phyloP scores from a whole-genome alignment of 257 asterid species.

The Solanum sejunctum region DNA sequence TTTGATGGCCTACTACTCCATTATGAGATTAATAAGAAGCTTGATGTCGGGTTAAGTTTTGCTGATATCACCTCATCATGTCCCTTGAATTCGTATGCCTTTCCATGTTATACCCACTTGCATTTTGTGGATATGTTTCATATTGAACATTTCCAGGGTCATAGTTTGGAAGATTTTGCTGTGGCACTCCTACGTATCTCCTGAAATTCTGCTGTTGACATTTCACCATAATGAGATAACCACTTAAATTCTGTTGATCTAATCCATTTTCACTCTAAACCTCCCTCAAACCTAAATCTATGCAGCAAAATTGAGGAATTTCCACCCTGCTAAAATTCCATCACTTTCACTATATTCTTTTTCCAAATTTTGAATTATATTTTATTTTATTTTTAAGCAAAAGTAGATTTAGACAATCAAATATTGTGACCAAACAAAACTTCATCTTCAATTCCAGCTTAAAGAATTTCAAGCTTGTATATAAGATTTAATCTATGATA shows the following conservation, averaged over 20 bases:
- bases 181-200: slow-evolving; percentile 1
- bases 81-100: neutral
- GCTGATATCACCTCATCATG: slow-evolving; percentile 3
- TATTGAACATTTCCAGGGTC: neutral
- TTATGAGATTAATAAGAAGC: slow-evolving; percentile 8
- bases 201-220: slow-evolving; percentile 2
- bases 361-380: neutral
- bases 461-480: too few relatives aligned
- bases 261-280: neutral
- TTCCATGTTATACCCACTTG: neutral
- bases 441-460: too few relatives aligned
- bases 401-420: neutral
- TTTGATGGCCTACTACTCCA: slow-evolving; percentile 10
- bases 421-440: too few relatives aligned
- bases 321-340: slow-evolving; percentile 1
- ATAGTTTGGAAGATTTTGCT: slow-evolving; percentile 4
- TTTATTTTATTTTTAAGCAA: neutral
- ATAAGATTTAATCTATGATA: too few relatives aligned
- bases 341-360: neutral
- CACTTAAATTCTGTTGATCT: slow-evolving; percentile 3
- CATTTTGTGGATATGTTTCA: slow-evolving; percentile 1
- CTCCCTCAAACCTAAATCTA: neutral
- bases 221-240: neutral
- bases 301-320: neutral
- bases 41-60: slow-evolving; percentile 8